Evolutionary conservation across 108 stramenopile species (phyloP).

Genomic region (Fragilariopsis cylindrus): DNA sequence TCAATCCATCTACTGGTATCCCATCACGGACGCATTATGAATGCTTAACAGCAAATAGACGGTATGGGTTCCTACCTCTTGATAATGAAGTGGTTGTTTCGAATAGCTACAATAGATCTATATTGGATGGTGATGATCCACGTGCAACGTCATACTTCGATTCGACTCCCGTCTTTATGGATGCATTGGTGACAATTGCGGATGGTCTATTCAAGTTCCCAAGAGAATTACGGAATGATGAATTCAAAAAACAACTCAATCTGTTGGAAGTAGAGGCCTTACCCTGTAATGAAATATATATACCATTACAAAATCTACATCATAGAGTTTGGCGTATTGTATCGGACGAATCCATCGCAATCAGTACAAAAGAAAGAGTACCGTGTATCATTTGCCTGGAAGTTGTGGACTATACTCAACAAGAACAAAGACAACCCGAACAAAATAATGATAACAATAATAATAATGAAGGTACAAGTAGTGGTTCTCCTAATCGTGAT

Average conservation of each 20-base stretch:
- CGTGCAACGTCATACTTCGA: constrained; percentile 55
- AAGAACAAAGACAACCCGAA: neutral
- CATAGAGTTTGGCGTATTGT: constrained; percentile 90
- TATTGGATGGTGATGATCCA: neutral
- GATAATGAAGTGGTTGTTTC: constrained; percentile 16
- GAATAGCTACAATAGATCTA: constrained; percentile 18
- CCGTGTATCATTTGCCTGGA: constrained; percentile 92
- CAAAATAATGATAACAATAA: neutral
- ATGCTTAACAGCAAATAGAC: constrained; percentile 47
- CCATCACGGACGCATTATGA: constrained; percentile 67
- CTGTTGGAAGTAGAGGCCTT: constrained; percentile 69
- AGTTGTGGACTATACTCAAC: constrained; percentile 70
- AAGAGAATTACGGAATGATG: constrained; percentile 51
- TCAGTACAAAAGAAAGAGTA: constrained; percentile 92
- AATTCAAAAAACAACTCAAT: constrained; percentile 53
- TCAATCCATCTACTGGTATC: constrained; percentile 61
- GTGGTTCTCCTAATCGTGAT: neutral
- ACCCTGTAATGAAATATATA: constrained; percentile 82
- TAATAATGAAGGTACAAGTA: neutral
- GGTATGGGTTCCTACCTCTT: constrained; percentile 64
- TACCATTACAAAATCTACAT: constrained; percentile 70
- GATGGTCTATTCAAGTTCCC: constrained; percentile 66
- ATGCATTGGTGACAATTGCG: constrained; percentile 74
- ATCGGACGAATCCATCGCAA: constrained; percentile 79
- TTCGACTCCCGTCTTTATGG: constrained; percentile 73